A percentile compares a stretch with the other conserved stretches of the same genome.
phyloP scores from a whole-genome alignment of 345 rosid species.

The Lumnitzera littorea region DNA sequence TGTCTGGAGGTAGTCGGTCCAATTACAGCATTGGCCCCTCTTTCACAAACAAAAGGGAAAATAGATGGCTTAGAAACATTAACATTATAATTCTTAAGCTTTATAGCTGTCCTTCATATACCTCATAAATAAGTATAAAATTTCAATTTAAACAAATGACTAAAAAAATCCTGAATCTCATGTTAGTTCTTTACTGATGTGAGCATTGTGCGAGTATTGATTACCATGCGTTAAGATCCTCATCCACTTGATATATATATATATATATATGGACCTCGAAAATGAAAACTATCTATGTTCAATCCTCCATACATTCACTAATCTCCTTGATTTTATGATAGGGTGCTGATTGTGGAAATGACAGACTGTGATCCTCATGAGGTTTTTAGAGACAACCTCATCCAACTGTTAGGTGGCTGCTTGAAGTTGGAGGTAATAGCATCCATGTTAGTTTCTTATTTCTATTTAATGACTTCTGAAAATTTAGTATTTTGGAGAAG shows the following conservation, averaged over 20 bases:
- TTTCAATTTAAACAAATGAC: too few species aligned
- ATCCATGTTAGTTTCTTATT: background rate
- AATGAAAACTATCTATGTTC: background rate
- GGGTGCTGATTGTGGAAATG: conserved; percentile 43
- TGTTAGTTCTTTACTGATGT: too few species aligned
- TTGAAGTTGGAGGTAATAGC: conserved; percentile 48
- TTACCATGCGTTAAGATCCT: too few species aligned
- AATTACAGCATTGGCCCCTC: background rate
- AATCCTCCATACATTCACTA: background rate
- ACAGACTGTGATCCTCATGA: conserved; percentile 22
- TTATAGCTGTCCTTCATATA: too few species aligned
- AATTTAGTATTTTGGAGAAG: too few species aligned
- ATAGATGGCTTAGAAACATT: background rate
- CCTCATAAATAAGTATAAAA: too few species aligned
- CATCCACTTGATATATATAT: background rate
- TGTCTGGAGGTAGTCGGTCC: too few species aligned
- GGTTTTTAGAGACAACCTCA: conserved; percentile 21
- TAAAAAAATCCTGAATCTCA: too few species aligned
- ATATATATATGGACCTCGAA: background rate
- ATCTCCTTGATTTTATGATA: conserved; percentile 7
- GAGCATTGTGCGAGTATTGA: too few species aligned
- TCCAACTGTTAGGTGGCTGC: conserved; percentile 30
- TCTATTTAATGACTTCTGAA: background rate
- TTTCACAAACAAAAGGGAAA: background rate
- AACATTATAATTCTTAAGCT: too few species aligned